phyloP scores from a whole-genome alignment of 164 flowering plant genomes.

The Cinnamomum chago region DNA sequence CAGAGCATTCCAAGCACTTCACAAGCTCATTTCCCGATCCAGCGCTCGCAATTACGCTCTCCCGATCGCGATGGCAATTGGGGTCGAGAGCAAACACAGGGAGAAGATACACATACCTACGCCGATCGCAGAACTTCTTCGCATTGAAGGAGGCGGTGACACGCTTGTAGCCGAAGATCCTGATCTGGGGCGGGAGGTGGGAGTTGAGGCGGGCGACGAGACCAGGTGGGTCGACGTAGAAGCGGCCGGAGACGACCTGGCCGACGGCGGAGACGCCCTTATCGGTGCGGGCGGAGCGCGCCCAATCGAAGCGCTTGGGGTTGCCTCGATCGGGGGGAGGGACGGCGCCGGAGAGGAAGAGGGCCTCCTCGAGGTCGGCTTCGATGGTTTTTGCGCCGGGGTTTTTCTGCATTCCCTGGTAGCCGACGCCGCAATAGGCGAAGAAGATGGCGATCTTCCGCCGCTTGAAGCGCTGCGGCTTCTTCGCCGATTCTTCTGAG shows the following conservation, averaged over 20 bases:
- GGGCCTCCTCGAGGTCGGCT: slow-evolving; percentile 91
- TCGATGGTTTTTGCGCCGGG: slow-evolving; percentile 99
- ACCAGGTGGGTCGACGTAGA: slow-evolving; percentile 85
- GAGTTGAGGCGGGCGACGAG: slow-evolving; percentile 67
- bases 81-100: slow-evolving; percentile 94
- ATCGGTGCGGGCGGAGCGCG: slow-evolving; percentile 93
- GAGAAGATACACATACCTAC: slow-evolving; percentile 91
- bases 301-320: slow-evolving; percentile 71
- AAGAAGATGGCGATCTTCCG: slow-evolving; percentile 88
- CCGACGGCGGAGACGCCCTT: slow-evolving; percentile 98
- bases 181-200: slow-evolving; percentile 53
- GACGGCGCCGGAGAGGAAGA: slow-evolving; percentile 65
- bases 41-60: slow-evolving; percentile 74
- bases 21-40: slow-evolving; percentile 75
- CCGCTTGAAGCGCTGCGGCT: slow-evolving; percentile 61
- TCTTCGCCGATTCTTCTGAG: slow-evolving; percentile 8
- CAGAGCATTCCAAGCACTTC: slow-evolving; percentile 84
- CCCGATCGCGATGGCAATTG: slow-evolving; percentile 67
- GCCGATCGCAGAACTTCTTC: slow-evolving; percentile 89
- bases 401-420: slow-evolving; percentile 97
- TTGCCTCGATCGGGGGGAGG: slow-evolving; percentile 65
- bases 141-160: slow-evolving; percentile 69
- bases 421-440: slow-evolving; percentile 92
- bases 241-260: slow-evolving; percentile 89
- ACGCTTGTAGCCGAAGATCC: slow-evolving; percentile 81